A percentile compares a stretch with the other conserved stretches of the same genome.
Conservation (phyloP, 192 early-diverging fungal genomes). For the Neocallimastix lanati region DNA sequence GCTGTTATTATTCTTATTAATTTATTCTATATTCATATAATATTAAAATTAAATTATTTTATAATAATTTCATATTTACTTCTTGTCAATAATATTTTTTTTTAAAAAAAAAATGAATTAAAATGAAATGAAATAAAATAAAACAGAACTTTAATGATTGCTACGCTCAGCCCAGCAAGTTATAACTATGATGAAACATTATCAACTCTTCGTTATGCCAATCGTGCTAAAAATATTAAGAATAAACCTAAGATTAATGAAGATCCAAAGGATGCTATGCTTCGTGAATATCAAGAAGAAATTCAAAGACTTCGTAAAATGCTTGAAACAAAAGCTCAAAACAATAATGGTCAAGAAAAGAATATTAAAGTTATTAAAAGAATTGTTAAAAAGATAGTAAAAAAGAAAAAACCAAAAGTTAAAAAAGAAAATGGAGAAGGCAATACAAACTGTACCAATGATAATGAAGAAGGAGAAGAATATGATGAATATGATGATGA, state of each 20-base stretch:
- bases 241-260: constrained; percentile 46
- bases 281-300: constrained; percentile 41
- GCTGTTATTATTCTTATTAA: no score
- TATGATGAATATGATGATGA: no score
- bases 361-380: constrained; percentile 24
- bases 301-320: constrained; percentile 28
- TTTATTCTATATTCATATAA: no score
- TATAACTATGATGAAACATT: no score
- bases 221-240: no score
- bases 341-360: constrained; percentile 4
- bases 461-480: constrained; percentile 4
- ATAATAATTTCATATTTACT: no score
- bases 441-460: constrained; percentile 2
- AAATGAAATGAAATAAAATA: no score
- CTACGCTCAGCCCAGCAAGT: constrained; percentile 40
- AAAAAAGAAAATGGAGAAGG: background rate
- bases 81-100: no score
- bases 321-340: constrained; percentile 19
- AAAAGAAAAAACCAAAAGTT: no score
- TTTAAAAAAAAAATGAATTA: no score
- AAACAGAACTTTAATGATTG: constrained; percentile 38
- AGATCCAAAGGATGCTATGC: constrained; percentile 46
- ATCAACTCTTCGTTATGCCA: constrained; percentile 36
- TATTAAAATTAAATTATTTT: no score
- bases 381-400: constrained; percentile 24